Percentiles rank a stretch among this genome's conserved stretches.
Evolutionary conservation across 202 grass and related monocot genomes (phyloP).

Genomic region (Brachypodium distachyon): DNA sequence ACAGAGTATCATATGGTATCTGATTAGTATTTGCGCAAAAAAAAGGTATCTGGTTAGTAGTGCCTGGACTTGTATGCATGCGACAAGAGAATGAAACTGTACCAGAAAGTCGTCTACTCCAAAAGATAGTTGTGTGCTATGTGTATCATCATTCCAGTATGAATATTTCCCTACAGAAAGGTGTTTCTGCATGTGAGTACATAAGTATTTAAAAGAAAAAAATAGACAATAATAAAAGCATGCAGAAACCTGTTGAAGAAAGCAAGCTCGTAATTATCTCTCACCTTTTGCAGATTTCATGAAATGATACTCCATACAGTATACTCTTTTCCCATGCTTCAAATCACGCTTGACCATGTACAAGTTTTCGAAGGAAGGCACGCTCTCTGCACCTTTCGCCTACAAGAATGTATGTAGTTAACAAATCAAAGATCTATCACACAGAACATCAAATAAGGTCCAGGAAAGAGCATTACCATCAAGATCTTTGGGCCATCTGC

Average conservation of each 20-base stretch:
- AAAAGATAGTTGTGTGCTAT: slow-evolving; percentile 78
- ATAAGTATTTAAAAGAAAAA: not conserved
- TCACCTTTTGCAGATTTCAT: slow-evolving; percentile 64
- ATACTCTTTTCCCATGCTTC: slow-evolving; percentile 83
- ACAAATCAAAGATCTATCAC: not conserved
- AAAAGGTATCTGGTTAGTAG: not conserved
- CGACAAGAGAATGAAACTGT: slow-evolving; percentile 2
- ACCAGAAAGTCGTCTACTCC: slow-evolving; percentile 90
- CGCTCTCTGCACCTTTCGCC: slow-evolving; percentile 76
- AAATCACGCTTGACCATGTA: slow-evolving; percentile 67
- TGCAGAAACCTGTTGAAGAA: not conserved
- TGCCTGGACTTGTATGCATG: not conserved
- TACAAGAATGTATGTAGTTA: slow-evolving; percentile 39
- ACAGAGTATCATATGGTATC: not conserved
- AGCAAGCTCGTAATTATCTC: not conserved
- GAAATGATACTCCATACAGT: slow-evolving; percentile 86
- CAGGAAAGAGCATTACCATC: slow-evolving; percentile 47
- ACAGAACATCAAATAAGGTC: not conserved
- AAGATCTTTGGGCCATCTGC: slow-evolving; percentile 79
- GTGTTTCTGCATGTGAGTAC: slow-evolving; percentile 20
- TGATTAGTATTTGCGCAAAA: not conserved
- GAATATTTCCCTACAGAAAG: slow-evolving; percentile 55
- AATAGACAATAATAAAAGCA: slow-evolving; percentile 7
- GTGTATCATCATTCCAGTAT: slow-evolving; percentile 84
- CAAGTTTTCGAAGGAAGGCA: slow-evolving; percentile 55